phyloP scores from a whole-genome alignment of 2,329 filamentous ascomycete genomes.

The Herpotrichia juniperi region DNA sequence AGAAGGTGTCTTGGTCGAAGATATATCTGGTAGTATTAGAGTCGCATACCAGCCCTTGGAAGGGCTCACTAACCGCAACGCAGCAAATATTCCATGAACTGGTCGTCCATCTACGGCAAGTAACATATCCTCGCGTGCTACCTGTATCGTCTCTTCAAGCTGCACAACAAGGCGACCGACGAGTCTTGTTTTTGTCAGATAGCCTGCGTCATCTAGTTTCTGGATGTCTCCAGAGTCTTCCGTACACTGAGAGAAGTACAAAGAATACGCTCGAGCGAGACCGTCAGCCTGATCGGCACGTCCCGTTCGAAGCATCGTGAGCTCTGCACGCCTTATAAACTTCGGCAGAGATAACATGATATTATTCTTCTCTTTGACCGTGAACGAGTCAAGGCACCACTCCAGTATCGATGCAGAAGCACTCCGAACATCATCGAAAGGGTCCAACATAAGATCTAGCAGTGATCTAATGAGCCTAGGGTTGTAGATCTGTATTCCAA shows the following conservation, averaged over 20 bases:
- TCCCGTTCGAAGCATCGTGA: conserved; percentile 71
- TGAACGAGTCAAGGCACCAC: conserved; percentile 31
- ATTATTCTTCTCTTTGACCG: conserved; percentile 14
- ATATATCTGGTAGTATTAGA: conserved; percentile 51
- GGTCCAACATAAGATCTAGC: conserved; percentile 81
- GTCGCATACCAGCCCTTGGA: background rate
- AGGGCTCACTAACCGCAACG: conserved; percentile 33
- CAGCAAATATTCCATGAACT: conserved; percentile 52
- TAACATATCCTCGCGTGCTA: conserved; percentile 70
- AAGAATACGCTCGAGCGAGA: conserved; percentile 75
- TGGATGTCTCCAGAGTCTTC: conserved; percentile 4
- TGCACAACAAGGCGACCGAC: conserved; percentile 64
- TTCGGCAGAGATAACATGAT: conserved; percentile 22
- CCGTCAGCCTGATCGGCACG: conserved; percentile 93
- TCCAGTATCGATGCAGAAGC: conserved; percentile 55
- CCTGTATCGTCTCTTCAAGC: conserved; percentile 68
- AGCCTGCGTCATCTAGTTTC: conserved; percentile 26
- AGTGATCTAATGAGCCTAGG: conserved; percentile 63
- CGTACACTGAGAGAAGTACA: conserved; percentile 66
- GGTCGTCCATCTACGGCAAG: conserved; percentile 60
- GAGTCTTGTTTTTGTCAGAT: conserved; percentile 53
- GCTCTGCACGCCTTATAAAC: conserved; percentile 52
- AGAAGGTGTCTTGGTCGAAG: conserved; percentile 49
- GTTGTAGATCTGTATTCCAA: conserved; percentile 53
- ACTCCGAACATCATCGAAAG: conserved; percentile 87